Evolutionary conservation across 352 stramenopile species (phyloP), one percentile per base, ranked within the genome.

Genomic region (Pythium vanterpoolii): DNA sequence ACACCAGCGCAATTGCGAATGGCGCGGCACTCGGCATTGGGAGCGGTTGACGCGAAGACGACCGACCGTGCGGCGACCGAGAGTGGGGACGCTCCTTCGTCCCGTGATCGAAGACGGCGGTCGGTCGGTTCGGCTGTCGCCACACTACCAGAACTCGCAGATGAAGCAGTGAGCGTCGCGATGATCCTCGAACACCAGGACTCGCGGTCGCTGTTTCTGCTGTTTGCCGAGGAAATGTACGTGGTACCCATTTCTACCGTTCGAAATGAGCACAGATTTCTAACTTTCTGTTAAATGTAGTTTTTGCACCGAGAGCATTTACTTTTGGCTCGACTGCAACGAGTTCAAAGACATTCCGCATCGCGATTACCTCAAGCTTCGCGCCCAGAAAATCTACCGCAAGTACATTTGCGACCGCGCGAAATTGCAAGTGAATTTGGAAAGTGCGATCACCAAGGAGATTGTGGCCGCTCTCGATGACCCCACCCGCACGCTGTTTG

Each of bases 321-420:
- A 88, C 80, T 90, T 90, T 60, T 90, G 80, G 80, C 74, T 90
- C 36, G 80, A 90, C 50, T 90, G 80, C 76, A 86, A 87, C 69
- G 78, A 90, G 64, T 90, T 79, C 65, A 88, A 90, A 59, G 75
- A 86, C 53, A 90, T 88, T 30, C 78, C 80, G 18, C 80, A 90
- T 60, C 70, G 71, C 43, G 86, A 71, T 39, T 90, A 90, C 58
- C 72, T 90, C 52, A 87, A 86, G 53, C 60, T 88, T n/a, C 72
- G 80, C 16, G 78, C 80, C 3, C 80, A 90, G 56, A 90, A 90
- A 59, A 90, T 90, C 43, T 90, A 76, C 50, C 76, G 80, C 52
- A 90, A 90, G 64, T 90, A 90, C 67, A 90, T 88, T 60, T 77
- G 71, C 4, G 69, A 64, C 1, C 72, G 73, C 26, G 74, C 77